Conservation (phyloP, 768 basidiomycete genomes). For the Phylloporus arenicola region DNA sequence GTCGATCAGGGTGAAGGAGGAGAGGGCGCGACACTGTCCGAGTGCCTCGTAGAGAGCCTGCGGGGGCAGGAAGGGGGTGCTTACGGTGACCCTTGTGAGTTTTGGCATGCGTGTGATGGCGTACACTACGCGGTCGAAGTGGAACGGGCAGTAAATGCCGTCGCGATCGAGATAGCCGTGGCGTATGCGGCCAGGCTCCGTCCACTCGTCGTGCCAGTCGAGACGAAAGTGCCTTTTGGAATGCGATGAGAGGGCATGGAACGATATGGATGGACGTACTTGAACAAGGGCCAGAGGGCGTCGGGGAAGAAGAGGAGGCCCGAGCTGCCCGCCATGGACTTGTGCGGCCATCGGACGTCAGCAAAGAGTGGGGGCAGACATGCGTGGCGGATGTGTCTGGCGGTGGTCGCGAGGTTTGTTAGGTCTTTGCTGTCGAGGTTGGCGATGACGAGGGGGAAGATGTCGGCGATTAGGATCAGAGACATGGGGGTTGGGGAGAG, state of each 20-base stretch:
- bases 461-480: slow-evolving; percentile 32
- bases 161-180: slow-evolving; percentile 30
- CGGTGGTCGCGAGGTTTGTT: slow-evolving; percentile 20
- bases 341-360: slow-evolving; percentile 32
- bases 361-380: slow-evolving; percentile 30
- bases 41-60: slow-evolving; percentile 26
- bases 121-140: slow-evolving; percentile 21
- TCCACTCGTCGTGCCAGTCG: slow-evolving; percentile 35
- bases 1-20: slow-evolving; percentile 27
- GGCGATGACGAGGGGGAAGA: slow-evolving; percentile 30
- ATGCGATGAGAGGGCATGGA: not conserved
- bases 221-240: slow-evolving; percentile 26
- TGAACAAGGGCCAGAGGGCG: slow-evolving; percentile 27
- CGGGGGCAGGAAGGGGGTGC: slow-evolving; percentile 31
- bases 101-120: slow-evolving; percentile 30
- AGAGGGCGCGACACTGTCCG: slow-evolving; percentile 24
- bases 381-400: slow-evolving; percentile 24
- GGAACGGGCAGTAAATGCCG: slow-evolving; percentile 26
- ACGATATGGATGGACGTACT: slow-evolving; percentile 7
- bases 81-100: slow-evolving; percentile 24
- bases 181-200: slow-evolving; percentile 32
- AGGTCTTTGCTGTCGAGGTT: slow-evolving; percentile 20
- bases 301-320: slow-evolving; percentile 29
- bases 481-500: slow-evolving; percentile 23
- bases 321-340: slow-evolving; percentile 17